Evolutionary conservation across 495 filamentous ascomycete species (phyloP).

Genomic region (Arthonia radiata): DNA sequence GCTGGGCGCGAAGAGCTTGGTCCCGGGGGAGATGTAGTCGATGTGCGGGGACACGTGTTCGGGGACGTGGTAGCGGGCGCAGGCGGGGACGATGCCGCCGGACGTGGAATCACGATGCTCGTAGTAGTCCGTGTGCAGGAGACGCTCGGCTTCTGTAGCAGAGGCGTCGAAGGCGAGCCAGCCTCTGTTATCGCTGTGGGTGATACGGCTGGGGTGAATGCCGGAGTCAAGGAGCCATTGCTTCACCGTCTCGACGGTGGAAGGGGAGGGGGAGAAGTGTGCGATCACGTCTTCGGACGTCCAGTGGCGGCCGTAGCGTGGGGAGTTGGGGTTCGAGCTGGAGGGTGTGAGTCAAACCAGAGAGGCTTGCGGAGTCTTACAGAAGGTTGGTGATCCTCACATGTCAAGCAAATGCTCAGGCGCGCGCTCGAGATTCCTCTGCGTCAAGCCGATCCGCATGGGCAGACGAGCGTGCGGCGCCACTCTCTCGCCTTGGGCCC

Average conservation of each 20-base stretch:
- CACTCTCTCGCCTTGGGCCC: conserved; percentile 10
- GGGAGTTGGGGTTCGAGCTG: conserved; percentile 6
- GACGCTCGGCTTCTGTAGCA: conserved; percentile 2
- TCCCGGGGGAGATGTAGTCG: conserved; percentile 9
- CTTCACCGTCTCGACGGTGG: conserved; percentile 3
- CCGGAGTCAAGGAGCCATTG: conserved; percentile 3
- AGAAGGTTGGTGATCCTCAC: no score
- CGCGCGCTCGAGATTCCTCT: conserved; percentile 6
- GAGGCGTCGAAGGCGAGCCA: conserved; percentile 8
- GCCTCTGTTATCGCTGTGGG: conserved; percentile 7
- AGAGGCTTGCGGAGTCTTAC: no score
- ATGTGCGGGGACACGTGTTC: conserved; percentile 4
- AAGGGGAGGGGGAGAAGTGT: conserved; percentile 3
- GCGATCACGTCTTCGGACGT: conserved; percentile 5
- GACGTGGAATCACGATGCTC: conserved; percentile 3
- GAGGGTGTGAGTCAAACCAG: no score
- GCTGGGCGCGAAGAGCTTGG: conserved; percentile 5
- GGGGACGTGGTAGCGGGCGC: conserved; percentile 7
- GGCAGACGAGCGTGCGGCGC: conserved; percentile 9
- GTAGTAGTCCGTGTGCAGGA: conserved; percentile 6
- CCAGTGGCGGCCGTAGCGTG: conserved; percentile 7
- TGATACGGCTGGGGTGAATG: conserved; percentile 2
- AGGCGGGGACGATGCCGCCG: conserved; percentile 4
- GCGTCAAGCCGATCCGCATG: conserved; percentile 6
- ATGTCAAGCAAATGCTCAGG: conserved; percentile 3